A percentile compares a stretch with the other conserved stretches of the same genome.
These are phyloP conservation scores for Mycena pura DNA, from an alignment of 768 basidiomycete species.

Conservation along the genomic window DNA sequence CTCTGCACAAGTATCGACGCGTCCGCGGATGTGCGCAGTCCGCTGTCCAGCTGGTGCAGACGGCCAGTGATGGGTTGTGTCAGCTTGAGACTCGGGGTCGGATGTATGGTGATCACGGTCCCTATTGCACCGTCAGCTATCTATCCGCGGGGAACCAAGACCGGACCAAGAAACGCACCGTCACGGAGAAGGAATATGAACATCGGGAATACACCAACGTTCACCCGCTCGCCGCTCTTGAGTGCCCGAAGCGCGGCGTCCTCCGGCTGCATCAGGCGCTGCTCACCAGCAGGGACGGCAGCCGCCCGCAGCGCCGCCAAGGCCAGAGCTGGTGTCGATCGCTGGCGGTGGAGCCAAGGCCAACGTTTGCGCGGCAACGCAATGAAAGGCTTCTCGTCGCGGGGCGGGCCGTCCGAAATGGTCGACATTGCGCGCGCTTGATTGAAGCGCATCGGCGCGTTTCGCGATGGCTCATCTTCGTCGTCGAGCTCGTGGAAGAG, in stretches of 20 bases:
- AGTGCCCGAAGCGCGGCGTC: conserved; percentile 12
- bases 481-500: conserved; percentile 68
- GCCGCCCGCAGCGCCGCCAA: conserved; percentile 13
- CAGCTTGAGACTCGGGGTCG: conserved; percentile 51
- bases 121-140: conserved; percentile 41
- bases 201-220: conserved; percentile 60
- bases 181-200: conserved; percentile 73
- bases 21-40: conserved; percentile 68
- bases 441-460: conserved; percentile 3
- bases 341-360: background rate
- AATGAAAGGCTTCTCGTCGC: background rate
- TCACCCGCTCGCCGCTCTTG: conserved; percentile 59
- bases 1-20: conserved; percentile 73
- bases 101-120: conserved; percentile 67
- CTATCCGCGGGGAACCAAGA: background rate
- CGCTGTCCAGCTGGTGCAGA: conserved; percentile 62
- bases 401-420: background rate
- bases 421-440: conserved; percentile 43
- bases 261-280: conserved; percentile 8
- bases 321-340: background rate
- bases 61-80: conserved; percentile 64
- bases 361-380: background rate
- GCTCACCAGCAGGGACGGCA: background rate
- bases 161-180: conserved; percentile 53
- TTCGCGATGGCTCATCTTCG: conserved; percentile 26